Evolutionary conservation across 495 filamentous ascomycete genomes (phyloP), one percentile per base, ranked within the genome.

Genomic region (Polyplosphaeria fusca): DNA sequence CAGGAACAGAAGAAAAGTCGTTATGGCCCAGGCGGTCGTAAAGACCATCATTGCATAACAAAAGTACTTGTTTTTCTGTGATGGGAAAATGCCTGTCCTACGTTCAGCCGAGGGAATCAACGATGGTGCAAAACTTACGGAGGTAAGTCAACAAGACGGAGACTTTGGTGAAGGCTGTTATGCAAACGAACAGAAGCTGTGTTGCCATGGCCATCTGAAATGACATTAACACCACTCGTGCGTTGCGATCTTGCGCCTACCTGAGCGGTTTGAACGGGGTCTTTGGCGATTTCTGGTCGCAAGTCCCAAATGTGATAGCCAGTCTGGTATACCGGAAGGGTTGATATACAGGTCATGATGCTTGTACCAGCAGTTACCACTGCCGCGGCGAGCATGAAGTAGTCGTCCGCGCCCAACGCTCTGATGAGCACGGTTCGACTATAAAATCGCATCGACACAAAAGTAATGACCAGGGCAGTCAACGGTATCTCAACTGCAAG

Each of bases 61-160:
- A 44, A 61, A 61, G 19, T 13, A 32, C 19, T 28, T 44, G 42
- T 28, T 56, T 20, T 22, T 24, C n/a, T 24, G 4, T 3, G 58
- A 61, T 12, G 55, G 55, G 27, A 58, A 58, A 9, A 54, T 54
- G 24, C 49, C 49, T 52, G 12, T 3, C 4, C 16, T 24, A 9
- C 16, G 12, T n/a, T 3, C 28, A 12, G 5, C 4, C 3, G 47
- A 23, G 28, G 9, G 11, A 11, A 9, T 19, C 22, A 2, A 24
- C 23, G 4, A 19, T 5, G 3, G 7, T 9, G n/a, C 4, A 19
- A 4, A 37, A 41, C 35, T 3, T 20, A 41, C 58, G 58, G 2
- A 61, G 43, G 32, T 61, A 61, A 5, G 58, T 61, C n/a, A 61
- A 18, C 4, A 44, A 41, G 20, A 61, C 20, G 2, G 58, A 61